Base-by-base conservation (phyloP, 2,329 filamentous ascomycete species). In the Aspergillus pseudoterreus region DNA sequence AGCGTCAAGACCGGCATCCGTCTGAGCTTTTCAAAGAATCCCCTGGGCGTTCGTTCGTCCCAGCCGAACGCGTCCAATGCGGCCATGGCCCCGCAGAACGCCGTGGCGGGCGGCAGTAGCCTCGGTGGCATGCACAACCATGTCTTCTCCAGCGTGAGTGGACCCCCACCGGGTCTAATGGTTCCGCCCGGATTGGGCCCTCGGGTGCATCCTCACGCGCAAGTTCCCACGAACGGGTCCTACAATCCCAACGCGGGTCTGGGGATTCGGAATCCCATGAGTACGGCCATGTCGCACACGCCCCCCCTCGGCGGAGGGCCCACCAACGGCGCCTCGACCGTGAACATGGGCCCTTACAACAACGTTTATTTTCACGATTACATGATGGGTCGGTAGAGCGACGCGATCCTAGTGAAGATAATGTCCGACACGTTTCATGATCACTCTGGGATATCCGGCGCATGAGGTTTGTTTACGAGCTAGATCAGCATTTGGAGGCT, bases 1-100 rank as follows among this genome's bases (percentile, higher is more conserved):
- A 96, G 91, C 64, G 82, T 90, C 65, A 96, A 96, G 69, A 92
- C 92, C 6, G 94, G 94, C 32, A 96, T 99, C 63, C 86, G 94
- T 21, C 78, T 99, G 50, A 96, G 91, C 71, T 99, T 96, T 71
- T 96, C 92, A 27, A 97, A 97, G 76, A 97, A 97, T 63, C 94
- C 94, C 0, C 80, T 97, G 1, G 94, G 94, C 19, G 92, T 97
- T 24, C 87, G 94, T 43, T 90, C 88, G 1, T 85, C 84, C 22
- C 90, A 92, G 64, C 78, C 77, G 33, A 76, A 75, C 47, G 79
- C 73, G 53, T 76, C 80, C 69, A 78, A 74, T 36, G 71, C 77
- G 17, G 66, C 75, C 9, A 73, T 82, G 55, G 73, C 75, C 19
- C 75, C 78, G 4, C 76, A 77, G 35, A 75, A 75, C 9, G 71